Evolutionary conservation across 2,329 filamentous ascomycete genomes (phyloP).

Genomic region (Ophiobolus disseminans): DNA sequence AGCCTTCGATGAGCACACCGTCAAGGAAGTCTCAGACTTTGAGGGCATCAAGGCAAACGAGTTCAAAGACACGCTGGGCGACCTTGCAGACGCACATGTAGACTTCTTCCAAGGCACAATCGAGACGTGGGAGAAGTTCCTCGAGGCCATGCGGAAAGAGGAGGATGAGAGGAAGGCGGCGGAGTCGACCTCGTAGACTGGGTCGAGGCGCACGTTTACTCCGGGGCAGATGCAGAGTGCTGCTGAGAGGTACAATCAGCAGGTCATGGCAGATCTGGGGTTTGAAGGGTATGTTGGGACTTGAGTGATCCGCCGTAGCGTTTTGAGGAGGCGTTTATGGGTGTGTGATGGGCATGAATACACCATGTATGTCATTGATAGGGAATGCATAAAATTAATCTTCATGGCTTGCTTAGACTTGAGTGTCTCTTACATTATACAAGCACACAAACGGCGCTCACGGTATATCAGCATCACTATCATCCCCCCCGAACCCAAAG

Average conservation of each 20-base stretch:
- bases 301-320: neutral
- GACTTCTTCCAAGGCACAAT: conserved; percentile 83
- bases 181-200: conserved; percentile 26
- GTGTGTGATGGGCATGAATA: neutral
- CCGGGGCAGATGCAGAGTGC: neutral
- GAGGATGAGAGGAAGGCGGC: conserved; percentile 48
- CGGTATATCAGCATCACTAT: conserved; percentile 52
- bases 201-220: neutral
- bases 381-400: too few species aligned
- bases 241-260: neutral
- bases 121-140: conserved; percentile 86
- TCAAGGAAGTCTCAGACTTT: conserved; percentile 91
- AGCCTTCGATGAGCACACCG: conserved; percentile 94
- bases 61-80: conserved; percentile 85
- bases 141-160: conserved; percentile 84
- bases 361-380: too few species aligned
- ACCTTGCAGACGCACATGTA: conserved; percentile 83
- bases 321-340: neutral
- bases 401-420: neutral
- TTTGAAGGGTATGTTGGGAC: neutral
- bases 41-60: conserved; percentile 95
- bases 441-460: conserved; percentile 16
- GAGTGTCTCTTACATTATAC: neutral
- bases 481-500: conserved; percentile 67
- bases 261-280: neutral